Base-by-base conservation (phyloP, 2,329 filamentous ascomycete species). In the Plenodomus biglobosus region DNA sequence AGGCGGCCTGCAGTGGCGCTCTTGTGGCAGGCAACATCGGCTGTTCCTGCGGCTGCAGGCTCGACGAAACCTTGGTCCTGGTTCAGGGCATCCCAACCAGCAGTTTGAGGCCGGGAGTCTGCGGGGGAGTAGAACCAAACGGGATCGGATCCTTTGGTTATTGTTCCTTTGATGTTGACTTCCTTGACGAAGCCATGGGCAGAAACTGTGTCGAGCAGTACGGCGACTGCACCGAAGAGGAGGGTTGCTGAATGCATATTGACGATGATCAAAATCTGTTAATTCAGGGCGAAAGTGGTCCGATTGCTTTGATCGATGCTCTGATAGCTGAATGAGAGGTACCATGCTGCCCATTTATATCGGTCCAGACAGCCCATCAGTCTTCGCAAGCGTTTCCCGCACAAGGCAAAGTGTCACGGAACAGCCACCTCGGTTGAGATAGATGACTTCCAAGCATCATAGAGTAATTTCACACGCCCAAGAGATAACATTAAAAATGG, bases 1-100 rank as follows among this genome's bases (percentile, higher is more conserved):
- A 61, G 53, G 30, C 63, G 53, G 20, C 64, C 69, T 2, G 70
- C 60, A 0, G 59, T 68, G 8, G 68, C 66, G 44, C 60, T 65
- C 64, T 73, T 73, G 61, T 74, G 72, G 62, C 72, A 74, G 56
- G 63, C 66, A 42, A 73, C 65, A 40, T 73, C 62, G 24, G 48
- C 42, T 21, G 59, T 55, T 27, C 52, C 51, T 13, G 64, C 59
- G 10, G 55, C 39, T 17, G 57, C 55, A 1, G 70, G 70, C 43
- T 62, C 56, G 16, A 73, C 67, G 51, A 73, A 73, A 19, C 71
- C 71, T 38, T 61, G 53, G 44, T 73, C 71, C 42, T 69, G 67
- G 61, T 73, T 73, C 36, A 67, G 40, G 1, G 68, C 46, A 27
- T 66, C 59, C 70, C 69, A 73, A 4, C 68, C 70, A 15, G 67